These are phyloP conservation scores for Boehmeria nivea DNA, from an alignment of 306 rosid species.

Conservation along the genomic window DNA sequence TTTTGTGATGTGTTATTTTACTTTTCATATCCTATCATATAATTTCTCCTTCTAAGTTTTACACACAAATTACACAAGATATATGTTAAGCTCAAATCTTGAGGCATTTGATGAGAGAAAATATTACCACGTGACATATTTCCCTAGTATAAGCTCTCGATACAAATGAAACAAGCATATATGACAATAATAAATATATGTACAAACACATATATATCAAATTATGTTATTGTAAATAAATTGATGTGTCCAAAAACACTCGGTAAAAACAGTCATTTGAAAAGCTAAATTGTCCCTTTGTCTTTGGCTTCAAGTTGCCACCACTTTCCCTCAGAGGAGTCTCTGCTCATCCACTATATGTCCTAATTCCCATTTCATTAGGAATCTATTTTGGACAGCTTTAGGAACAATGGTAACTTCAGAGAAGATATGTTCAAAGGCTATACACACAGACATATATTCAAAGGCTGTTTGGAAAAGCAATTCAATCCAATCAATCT, in stretches of 20 bases:
- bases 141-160: too few species aligned
- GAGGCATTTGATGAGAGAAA: too few species aligned
- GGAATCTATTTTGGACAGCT: background rate
- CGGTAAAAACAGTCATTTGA: background rate
- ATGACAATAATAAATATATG: background rate
- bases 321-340: background rate
- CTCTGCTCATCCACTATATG: conserved; percentile 9
- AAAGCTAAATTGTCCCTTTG: background rate
- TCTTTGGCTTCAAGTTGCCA: conserved; percentile 3
- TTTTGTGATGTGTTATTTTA: too few species aligned
- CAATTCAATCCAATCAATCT: conserved; percentile 7
- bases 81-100: too few species aligned
- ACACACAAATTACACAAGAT: too few species aligned
- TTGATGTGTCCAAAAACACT: background rate
- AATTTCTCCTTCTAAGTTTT: too few species aligned
- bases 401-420: background rate
- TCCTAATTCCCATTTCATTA: background rate
- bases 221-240: background rate
- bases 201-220: background rate
- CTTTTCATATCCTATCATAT: too few species aligned
- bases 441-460: background rate
- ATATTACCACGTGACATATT: too few species aligned
- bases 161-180: background rate
- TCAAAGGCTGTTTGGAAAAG: background rate
- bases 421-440: background rate